Conservation (phyloP, 2,329 filamentous ascomycete genomes). For the Paraconiothyrium brasiliense region DNA sequence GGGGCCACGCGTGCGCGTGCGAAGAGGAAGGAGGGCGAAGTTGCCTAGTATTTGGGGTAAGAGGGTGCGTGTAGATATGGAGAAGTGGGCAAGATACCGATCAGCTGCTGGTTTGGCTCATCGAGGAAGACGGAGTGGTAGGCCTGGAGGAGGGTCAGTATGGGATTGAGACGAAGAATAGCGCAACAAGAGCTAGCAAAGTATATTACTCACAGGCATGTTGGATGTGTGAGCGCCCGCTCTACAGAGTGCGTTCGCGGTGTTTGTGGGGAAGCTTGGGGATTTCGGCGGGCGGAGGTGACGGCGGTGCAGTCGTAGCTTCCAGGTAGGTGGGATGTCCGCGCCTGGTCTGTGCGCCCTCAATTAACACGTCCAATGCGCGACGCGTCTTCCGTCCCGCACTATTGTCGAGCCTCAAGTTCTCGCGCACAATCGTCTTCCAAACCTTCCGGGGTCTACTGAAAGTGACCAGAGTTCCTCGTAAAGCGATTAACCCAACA, state of each 20-base stretch:
- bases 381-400: conserved; percentile 28
- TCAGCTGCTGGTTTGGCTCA: conserved; percentile 74
- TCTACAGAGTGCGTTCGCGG: conserved; percentile 12
- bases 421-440: background rate
- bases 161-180: background rate
- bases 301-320: conserved; percentile 26
- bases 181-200: background rate
- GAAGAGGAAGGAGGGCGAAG: conserved; percentile 92
- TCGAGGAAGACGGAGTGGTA: conserved; percentile 97
- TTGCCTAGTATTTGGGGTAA: conserved; percentile 67
- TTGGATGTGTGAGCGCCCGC: conserved; percentile 39
- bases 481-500: conserved; percentile 28
- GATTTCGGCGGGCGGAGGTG: conserved; percentile 42
- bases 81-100: conserved; percentile 56
- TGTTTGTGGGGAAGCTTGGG: conserved; percentile 27
- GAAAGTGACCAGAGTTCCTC: too few species aligned
- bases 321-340: conserved; percentile 42
- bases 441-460: background rate
- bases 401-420: conserved; percentile 1
- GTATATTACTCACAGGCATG: conserved; percentile 56
- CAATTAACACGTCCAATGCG: conserved; percentile 48
- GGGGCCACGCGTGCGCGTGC: conserved; percentile 94
- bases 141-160: conserved; percentile 66
- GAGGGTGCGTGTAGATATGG: conserved; percentile 6
- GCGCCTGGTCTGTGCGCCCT: conserved; percentile 24